Percentiles rank a stretch among this genome's conserved stretches.
Evolutionary conservation across 139 green algal genomes (phyloP).

Genomic region (Chlorella sp.): DNA sequence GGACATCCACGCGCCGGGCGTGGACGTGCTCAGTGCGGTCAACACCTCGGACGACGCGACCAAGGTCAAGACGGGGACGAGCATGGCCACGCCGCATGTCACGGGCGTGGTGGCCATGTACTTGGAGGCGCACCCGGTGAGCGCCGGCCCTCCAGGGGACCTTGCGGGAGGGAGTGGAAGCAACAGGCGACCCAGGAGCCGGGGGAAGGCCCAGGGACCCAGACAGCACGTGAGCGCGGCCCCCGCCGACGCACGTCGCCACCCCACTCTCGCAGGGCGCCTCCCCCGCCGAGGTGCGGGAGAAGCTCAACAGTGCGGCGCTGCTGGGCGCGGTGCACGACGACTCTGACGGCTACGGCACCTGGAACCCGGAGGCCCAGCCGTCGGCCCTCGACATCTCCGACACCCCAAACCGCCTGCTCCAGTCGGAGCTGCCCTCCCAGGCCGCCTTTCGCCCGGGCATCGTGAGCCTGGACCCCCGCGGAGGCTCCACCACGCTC

Average conservation of each 20-base stretch:
- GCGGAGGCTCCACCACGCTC: too few relatives aligned
- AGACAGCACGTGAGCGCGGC: too few relatives aligned
- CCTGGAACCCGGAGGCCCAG: constrained; percentile 23
- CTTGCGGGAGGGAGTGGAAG: too few relatives aligned
- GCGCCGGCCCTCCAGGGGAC: too few relatives aligned
- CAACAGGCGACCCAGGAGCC: too few relatives aligned
- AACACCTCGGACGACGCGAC: neutral
- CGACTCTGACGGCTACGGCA: constrained; percentile 43
- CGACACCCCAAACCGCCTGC: constrained; percentile 57
- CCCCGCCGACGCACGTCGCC: too few relatives aligned
- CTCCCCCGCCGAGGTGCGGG: constrained; percentile 39
- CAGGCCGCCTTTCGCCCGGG: constrained; percentile 1
- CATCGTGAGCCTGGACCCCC: neutral
- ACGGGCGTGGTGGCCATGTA: constrained; percentile 58
- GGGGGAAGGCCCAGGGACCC: too few relatives aligned
- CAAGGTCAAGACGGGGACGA: constrained; percentile 46
- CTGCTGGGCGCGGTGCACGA: constrained; percentile 22
- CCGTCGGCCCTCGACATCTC: constrained; percentile 44
- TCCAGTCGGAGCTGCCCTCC: constrained; percentile 29
- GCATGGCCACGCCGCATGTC: constrained; percentile 63
- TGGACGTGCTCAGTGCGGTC: constrained; percentile 14
- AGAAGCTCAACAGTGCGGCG: constrained; percentile 42
- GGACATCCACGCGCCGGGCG: constrained; percentile 66
- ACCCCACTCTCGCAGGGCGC: constrained; percentile 35
- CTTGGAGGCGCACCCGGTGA: constrained; percentile 50